phyloP scores from a whole-genome alignment of 2,329 filamentous ascomycete species.

The Trematosphaeria pertusa region DNA sequence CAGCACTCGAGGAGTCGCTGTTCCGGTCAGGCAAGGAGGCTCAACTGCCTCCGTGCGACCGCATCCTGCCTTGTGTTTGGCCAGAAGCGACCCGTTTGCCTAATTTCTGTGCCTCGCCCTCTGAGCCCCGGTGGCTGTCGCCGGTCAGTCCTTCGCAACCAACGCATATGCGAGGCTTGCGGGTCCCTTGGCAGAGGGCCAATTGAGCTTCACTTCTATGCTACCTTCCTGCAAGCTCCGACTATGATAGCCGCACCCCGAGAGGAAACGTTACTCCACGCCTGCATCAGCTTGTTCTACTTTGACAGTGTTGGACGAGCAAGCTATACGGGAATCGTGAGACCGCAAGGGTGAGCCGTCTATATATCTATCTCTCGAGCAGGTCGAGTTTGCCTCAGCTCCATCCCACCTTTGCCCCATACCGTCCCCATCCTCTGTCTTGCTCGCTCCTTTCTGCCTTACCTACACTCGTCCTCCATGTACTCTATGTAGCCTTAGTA shows the following conservation, averaged over 20 bases:
- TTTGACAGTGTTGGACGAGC: not conserved
- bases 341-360: slow-evolving; percentile 1
- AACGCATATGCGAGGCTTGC: slow-evolving; percentile 17
- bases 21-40: no score
- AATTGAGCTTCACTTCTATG: slow-evolving; percentile 8
- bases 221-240: not conserved
- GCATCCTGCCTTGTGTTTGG: no score
- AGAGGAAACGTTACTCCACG: slow-evolving; percentile 1
- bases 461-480: no score
- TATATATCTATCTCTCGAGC: slow-evolving; percentile 10
- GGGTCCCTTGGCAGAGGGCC: slow-evolving; percentile 7
- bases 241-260: not conserved
- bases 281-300: not conserved
- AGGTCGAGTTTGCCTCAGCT: not conserved
- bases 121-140: slow-evolving; percentile 6
- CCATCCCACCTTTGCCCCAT: not conserved
- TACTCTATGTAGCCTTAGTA: not conserved
- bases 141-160: slow-evolving; percentile 17
- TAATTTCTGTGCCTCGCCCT: slow-evolving; percentile 9
- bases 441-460: no score
- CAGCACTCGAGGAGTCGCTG: no score
- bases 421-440: not conserved
- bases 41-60: no score
- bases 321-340: not conserved
- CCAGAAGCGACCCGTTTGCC: slow-evolving; percentile 16